Evolutionary conservation across 495 filamentous ascomycete species (phyloP).

Genomic region (Gamarada debralockiae): DNA sequence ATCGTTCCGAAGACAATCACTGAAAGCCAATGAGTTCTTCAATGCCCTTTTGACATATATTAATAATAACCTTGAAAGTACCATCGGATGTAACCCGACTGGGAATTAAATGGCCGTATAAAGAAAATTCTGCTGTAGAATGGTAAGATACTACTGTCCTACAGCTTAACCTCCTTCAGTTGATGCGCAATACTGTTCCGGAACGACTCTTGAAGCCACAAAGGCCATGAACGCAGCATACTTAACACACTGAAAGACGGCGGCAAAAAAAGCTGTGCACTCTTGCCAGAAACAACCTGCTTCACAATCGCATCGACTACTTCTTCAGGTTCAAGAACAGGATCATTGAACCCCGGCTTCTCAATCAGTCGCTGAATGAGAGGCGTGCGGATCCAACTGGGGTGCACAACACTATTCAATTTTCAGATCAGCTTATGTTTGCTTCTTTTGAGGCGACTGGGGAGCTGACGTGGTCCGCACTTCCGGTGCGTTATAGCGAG

Average conservation of each 20-base stretch:
- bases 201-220: conserved; percentile 37
- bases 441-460: background rate
- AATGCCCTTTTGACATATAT: no score
- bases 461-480: conserved; percentile 61
- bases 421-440: conserved; percentile 34
- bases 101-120: no score
- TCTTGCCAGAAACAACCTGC: conserved; percentile 53
- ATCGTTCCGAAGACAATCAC: no score
- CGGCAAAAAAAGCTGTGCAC: conserved; percentile 54
- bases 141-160: no score
- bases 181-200: conserved; percentile 19
- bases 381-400: conserved; percentile 18
- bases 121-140: no score
- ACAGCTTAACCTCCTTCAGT: background rate
- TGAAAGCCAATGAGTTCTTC: no score
- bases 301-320: conserved; percentile 57
- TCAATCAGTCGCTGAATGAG: conserved; percentile 5
- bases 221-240: conserved; percentile 32
- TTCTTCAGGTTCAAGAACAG: conserved; percentile 53
- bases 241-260: conserved; percentile 25
- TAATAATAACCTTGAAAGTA: no score
- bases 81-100: no score
- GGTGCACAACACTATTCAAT: conserved; percentile 11
- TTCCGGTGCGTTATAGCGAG: conserved; percentile 53
- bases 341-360: conserved; percentile 39